These are phyloP conservation scores for Litchi chinensis DNA, from an alignment of 345 rosid species.

Conservation along the genomic window DNA sequence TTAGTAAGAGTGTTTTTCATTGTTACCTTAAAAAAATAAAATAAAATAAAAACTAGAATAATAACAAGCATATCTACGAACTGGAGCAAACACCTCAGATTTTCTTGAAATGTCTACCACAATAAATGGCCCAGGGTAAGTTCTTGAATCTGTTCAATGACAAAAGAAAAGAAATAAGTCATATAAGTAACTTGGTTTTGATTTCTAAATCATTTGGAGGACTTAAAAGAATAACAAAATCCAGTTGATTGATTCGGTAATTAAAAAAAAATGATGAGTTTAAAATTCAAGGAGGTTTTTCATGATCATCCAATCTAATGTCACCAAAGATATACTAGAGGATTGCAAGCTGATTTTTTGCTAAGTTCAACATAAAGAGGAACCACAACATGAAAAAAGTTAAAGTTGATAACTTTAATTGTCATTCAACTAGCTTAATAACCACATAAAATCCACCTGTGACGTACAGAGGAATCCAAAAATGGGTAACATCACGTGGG, in stretches of 20 bases:
- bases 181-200: conserved; percentile 7
- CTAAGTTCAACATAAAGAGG: neutral
- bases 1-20: conserved; percentile 7
- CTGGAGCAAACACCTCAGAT: conserved; percentile 58
- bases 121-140: conserved; percentile 86
- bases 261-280: neutral
- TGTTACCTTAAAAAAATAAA: neutral
- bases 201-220: conserved; percentile 8
- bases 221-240: neutral
- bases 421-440: neutral
- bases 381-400: neutral
- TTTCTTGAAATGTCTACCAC: conserved; percentile 70
- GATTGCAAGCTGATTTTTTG: neutral
- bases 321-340: neutral
- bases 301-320: neutral
- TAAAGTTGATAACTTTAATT: conserved; percentile 2
- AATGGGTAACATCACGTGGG: neutral
- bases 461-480: neutral
- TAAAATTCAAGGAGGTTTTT: neutral
- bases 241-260: conserved; percentile 3
- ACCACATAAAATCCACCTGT: neutral
- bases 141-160: conserved; percentile 68
- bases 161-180: conserved; percentile 8
- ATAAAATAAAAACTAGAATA: neutral
- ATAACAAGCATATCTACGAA: neutral